These are phyloP conservation scores for Westerdykella sp. DNA, from an alignment of 2,329 filamentous ascomycete species.

Conservation along the genomic window DNA sequence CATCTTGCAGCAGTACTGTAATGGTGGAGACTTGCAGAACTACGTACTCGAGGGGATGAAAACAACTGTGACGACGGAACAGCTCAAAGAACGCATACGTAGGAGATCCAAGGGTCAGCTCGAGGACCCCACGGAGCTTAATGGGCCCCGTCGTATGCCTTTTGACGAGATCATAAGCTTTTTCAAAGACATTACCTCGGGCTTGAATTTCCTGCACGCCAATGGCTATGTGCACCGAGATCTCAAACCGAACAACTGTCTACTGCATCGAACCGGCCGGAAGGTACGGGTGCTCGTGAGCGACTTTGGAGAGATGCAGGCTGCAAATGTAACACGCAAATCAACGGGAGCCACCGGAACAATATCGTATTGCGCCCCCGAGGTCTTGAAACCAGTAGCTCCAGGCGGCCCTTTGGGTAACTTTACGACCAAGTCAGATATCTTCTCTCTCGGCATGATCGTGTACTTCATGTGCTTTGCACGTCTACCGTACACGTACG, in stretches of 20 bases:
- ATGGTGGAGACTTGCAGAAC: constrained; percentile 80
- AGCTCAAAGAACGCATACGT: constrained; percentile 81
- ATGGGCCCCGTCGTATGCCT: constrained; percentile 51
- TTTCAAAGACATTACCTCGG: constrained; percentile 91
- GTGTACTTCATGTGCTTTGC: constrained; percentile 97
- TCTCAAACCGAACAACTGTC: constrained; percentile 91
- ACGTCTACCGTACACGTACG: constrained; percentile 74
- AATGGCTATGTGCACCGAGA: constrained; percentile 95
- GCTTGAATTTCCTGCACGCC: constrained; percentile 79
- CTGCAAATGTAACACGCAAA: constrained; percentile 70
- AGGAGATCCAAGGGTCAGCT: constrained; percentile 71
- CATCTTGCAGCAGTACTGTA: constrained; percentile 97
- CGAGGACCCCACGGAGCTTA: constrained; percentile 54
- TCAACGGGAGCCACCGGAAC: constrained; percentile 93
- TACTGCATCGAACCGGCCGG: constrained; percentile 70
- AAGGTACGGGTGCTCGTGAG: constrained; percentile 80
- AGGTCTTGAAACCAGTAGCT: constrained; percentile 66
- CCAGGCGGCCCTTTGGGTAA: constrained; percentile 71
- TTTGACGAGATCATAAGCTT: constrained; percentile 96
- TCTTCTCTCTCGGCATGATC: constrained; percentile 99
- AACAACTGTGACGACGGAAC: constrained; percentile 63
- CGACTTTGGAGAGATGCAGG: constrained; percentile 95
- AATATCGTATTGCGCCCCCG: constrained; percentile 94
- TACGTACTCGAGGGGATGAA: constrained; percentile 69
- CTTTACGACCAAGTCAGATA: constrained; percentile 93